Conservation (phyloP, 2,329 filamentous ascomycete genomes). For the Sporothrix schenckii region DNA sequence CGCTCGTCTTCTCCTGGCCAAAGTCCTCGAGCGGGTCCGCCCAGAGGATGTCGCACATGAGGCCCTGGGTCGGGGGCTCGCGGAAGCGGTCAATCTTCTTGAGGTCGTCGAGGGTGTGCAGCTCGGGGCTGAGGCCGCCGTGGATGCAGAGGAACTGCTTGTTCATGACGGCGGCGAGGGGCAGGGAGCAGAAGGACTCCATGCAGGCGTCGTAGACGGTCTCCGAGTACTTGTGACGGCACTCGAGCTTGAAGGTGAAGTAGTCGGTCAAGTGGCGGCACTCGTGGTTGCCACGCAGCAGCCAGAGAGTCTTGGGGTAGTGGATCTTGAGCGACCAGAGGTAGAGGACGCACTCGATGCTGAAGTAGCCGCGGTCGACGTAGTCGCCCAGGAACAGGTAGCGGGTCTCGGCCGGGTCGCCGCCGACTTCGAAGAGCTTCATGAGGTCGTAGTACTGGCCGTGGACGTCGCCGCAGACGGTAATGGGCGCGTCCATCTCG, state of each 20-base stretch:
- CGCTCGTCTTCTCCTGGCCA: conserved; percentile 96
- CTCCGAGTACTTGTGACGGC: conserved; percentile 99
- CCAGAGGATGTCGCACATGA: conserved; percentile 99
- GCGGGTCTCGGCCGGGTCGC: conserved; percentile 91
- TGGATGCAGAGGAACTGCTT: conserved; percentile 99
- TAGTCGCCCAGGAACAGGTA: conserved; percentile 98
- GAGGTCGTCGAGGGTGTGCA: conserved; percentile 93
- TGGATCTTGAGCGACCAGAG: conserved; percentile 98
- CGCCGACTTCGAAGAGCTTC: conserved; percentile 98
- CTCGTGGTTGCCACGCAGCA: conserved; percentile 96
- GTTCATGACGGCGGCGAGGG: conserved; percentile 97
- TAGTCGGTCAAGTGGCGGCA: conserved; percentile 99
- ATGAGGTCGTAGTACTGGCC: conserved; percentile 99
- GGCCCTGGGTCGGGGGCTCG: conserved; percentile 92
- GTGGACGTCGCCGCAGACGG: conserved; percentile 96
- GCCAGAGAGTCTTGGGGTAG: conserved; percentile 96
- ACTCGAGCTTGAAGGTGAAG: conserved; percentile 99
- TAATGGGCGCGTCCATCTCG: conserved; percentile 99
- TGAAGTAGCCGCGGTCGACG: conserved; percentile 97
- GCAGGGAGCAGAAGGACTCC: conserved; percentile 94
- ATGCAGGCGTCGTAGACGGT: conserved; percentile 95
- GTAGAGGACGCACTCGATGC: conserved; percentile 98
- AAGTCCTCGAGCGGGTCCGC: conserved; percentile 98
- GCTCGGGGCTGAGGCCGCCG: conserved; percentile 90
- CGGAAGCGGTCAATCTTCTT: conserved; percentile 97